Percentiles rank a stretch among this genome's conserved stretches.
Conservation (phyloP, 148 eudicot species). For the Vaccinium darrowii region DNA sequence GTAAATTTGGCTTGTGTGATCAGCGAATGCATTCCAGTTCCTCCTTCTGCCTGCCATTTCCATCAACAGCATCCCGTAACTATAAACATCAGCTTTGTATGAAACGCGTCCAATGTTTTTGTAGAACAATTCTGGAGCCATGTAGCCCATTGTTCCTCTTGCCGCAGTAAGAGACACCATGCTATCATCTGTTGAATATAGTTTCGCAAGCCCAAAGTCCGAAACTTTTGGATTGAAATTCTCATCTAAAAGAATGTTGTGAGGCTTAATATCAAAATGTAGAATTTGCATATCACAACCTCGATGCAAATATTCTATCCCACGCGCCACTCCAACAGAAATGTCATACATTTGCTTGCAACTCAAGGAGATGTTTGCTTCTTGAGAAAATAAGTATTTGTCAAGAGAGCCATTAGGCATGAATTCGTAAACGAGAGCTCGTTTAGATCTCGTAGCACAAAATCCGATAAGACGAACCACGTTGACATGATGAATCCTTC, state of each 20-base stretch:
- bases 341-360: constrained; percentile 21
- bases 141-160: background rate
- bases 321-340: constrained; percentile 24
- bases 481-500: constrained; percentile 24
- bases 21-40: background rate
- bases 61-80: background rate
- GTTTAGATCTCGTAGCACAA: constrained; percentile 22
- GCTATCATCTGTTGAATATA: constrained; percentile 17
- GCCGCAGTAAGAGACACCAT: constrained; percentile 15
- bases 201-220: constrained; percentile 24
- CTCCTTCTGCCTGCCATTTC: background rate
- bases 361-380: constrained; percentile 15
- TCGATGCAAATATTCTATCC: constrained; percentile 23
- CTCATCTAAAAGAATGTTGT: background rate
- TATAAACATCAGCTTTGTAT: background rate
- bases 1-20: background rate
- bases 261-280: constrained; percentile 8
- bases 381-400: constrained; percentile 20
- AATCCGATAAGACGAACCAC: constrained; percentile 30
- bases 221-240: constrained; percentile 27
- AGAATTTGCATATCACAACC: constrained; percentile 31
- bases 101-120: background rate
- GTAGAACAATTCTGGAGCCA: background rate
- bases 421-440: constrained; percentile 17
- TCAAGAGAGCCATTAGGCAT: constrained; percentile 32